These are phyloP conservation scores for Vaccinium darrowii DNA, from an alignment of 148 eudicot species.

Conservation along the genomic window DNA sequence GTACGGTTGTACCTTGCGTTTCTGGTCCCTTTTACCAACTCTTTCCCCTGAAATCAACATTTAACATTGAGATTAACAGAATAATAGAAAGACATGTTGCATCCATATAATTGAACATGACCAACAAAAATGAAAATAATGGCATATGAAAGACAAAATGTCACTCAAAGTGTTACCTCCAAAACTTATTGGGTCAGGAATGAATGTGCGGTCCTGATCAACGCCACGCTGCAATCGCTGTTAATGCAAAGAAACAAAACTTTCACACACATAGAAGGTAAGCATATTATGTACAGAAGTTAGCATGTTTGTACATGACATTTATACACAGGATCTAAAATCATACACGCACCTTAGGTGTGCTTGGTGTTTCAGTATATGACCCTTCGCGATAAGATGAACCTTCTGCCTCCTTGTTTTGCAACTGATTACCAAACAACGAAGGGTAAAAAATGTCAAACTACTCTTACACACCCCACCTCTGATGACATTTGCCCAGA, in stretches of 20 bases:
- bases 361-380: conserved; percentile 43
- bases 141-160: not conserved
- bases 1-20: conserved; percentile 86
- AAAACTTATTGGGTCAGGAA: conserved; percentile 63
- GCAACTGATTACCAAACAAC: conserved; percentile 50
- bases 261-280: not conserved
- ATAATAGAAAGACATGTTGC: conserved; percentile 2
- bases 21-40: conserved; percentile 84
- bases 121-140: not conserved
- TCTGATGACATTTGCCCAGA: not conserved
- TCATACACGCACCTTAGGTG: not conserved
- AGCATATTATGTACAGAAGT: not conserved
- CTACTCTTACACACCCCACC: not conserved
- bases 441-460: not conserved
- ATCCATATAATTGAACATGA: not conserved
- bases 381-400: conserved; percentile 84
- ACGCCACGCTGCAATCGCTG: conserved; percentile 61
- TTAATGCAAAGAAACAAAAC: conserved; percentile 22
- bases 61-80: not conserved
- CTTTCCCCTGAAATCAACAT: conserved; percentile 63
- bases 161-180: conserved; percentile 55
- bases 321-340: not conserved
- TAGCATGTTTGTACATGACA: not conserved
- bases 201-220: conserved; percentile 78
- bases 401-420: conserved; percentile 86